Evolutionary conservation across 768 basidiomycete species (phyloP), one percentile per base, ranked within the genome.

Genomic region (Vararia minispora): DNA sequence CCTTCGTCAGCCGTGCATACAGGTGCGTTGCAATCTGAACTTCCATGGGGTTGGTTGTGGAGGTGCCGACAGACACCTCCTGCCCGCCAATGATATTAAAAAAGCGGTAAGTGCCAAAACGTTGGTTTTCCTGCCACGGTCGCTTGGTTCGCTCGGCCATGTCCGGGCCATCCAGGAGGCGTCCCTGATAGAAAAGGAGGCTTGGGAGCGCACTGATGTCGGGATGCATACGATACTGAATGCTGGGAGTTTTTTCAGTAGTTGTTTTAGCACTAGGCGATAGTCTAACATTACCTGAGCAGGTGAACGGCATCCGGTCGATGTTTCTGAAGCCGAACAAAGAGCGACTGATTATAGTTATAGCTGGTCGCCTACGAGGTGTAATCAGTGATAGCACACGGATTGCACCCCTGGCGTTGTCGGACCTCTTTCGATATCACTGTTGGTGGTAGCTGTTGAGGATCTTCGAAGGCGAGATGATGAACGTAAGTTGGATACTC

Each of bases 221-320:
- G 2, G 94, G 94, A 54, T 99, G 92, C 95, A 99, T 99, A 47
- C 95, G 92, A 55, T 99, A 99, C 62, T 99, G 95, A 28, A 99
- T 98, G 49, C 94, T 97, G 42, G 42, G 23, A 38, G 25, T 28
- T 43, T 17, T 30, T 17, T 16, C 31, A 35, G 34, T 21, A 37
- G 44, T n/a, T n/a, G n/a, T n/a, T n/a, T n/a, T n/a, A n/a, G n/a
- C n/a, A n/a, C n/a, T n/a, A n/a, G n/a, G n/a, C n/a, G 22, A 17
- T 35, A 7, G 11, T 5, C 9, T 28, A 42, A 10, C 17, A 39
- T 42, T 48, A 86, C 91, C 87, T 94, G 32, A 99, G 61, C 1
- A 99, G 68, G 58, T 97, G 89, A 28, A 94, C 86, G 14, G 84
- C 78, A n/a, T 85, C 75, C 6, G 82, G 79, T 26, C 71, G 66